Percentiles rank a stretch among this genome's conserved stretches.
These are phyloP conservation scores for Rubroshorea leprosula DNA, from an alignment of 345 rosid genomes.

Conservation along the genomic window DNA sequence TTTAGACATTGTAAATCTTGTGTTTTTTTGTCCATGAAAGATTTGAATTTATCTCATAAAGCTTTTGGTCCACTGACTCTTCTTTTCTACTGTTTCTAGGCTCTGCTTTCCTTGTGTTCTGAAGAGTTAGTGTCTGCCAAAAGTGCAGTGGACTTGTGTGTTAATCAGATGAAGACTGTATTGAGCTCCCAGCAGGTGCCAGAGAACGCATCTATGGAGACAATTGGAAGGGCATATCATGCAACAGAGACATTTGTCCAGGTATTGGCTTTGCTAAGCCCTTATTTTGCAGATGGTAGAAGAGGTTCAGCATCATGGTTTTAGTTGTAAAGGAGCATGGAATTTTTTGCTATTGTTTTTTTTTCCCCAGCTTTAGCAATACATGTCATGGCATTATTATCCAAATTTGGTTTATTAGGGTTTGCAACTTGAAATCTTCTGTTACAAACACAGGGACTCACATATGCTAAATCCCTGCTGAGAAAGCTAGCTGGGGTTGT, in stretches of 20 bases:
- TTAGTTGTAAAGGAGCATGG: neutral
- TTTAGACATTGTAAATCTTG: neutral
- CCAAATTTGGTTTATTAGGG: too few species aligned
- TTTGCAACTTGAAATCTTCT: neutral
- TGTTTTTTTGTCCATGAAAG: neutral
- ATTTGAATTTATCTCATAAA: neutral
- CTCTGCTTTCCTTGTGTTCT: slow-evolving; percentile 79
- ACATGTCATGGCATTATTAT: too few species aligned
- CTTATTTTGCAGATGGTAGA: neutral
- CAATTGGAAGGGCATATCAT: slow-evolving; percentile 84
- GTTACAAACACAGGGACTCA: slow-evolving; percentile 60
- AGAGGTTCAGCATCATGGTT: slow-evolving; percentile 2
- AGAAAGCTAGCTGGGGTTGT: slow-evolving; percentile 65
- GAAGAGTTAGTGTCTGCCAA: slow-evolving; percentile 89
- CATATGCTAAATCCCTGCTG: slow-evolving; percentile 73
- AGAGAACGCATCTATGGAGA: slow-evolving; percentile 85
- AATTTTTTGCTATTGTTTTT: too few species aligned
- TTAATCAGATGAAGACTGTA: slow-evolving; percentile 77
- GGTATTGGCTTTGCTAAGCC: slow-evolving; percentile 34
- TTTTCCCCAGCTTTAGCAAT: too few species aligned
- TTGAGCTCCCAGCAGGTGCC: slow-evolving; percentile 77
- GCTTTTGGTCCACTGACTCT: slow-evolving; percentile 4
- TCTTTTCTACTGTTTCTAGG: slow-evolving; percentile 43
- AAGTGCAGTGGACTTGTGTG: slow-evolving; percentile 73
- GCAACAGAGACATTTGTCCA: slow-evolving; percentile 88